Evolutionary conservation across 2,329 filamentous ascomycete genomes (phyloP).

Genomic region (Stemphylium vesicarium): DNA sequence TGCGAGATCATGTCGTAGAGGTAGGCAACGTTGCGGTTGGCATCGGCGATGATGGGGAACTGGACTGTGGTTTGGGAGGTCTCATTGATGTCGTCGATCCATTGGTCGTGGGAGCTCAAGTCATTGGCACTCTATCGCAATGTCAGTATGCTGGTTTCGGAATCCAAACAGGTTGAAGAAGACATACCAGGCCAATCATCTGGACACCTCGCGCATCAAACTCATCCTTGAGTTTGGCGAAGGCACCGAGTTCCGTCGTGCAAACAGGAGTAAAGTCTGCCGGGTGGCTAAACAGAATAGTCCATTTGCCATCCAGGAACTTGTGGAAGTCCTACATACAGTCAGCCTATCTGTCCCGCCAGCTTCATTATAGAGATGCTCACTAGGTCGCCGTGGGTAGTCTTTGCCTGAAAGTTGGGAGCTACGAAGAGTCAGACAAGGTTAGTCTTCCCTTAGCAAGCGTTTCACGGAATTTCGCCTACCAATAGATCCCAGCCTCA

Average conservation of each 20-base stretch:
- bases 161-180: not conserved
- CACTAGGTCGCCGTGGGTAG: constrained; percentile 72
- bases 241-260: constrained; percentile 93
- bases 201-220: constrained; percentile 87
- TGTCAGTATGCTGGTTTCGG: not conserved
- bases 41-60: constrained; percentile 60
- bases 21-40: constrained; percentile 56
- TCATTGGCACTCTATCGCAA: constrained; percentile 72
- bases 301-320: constrained; percentile 80
- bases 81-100: constrained; percentile 78
- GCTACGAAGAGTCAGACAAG: constrained; percentile 55
- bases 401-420: constrained; percentile 84
- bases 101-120: constrained; percentile 80
- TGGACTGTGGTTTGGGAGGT: constrained; percentile 52
- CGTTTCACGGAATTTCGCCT: constrained; percentile 1
- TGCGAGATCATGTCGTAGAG: constrained; percentile 60
- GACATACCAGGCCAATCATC: constrained; percentile 77
- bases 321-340: constrained; percentile 67
- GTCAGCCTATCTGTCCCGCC: not conserved
- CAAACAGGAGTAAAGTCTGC: constrained; percentile 93
- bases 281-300: constrained; percentile 83
- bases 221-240: constrained; percentile 86
- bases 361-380: constrained; percentile 50
- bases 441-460: not conserved
- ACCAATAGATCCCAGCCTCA: constrained; percentile 53